Evolutionary conservation across 2,329 filamentous ascomycete genomes (phyloP), one percentile per base, ranked within the genome.

Genomic region (Pseudocercospora macadamiae): DNA sequence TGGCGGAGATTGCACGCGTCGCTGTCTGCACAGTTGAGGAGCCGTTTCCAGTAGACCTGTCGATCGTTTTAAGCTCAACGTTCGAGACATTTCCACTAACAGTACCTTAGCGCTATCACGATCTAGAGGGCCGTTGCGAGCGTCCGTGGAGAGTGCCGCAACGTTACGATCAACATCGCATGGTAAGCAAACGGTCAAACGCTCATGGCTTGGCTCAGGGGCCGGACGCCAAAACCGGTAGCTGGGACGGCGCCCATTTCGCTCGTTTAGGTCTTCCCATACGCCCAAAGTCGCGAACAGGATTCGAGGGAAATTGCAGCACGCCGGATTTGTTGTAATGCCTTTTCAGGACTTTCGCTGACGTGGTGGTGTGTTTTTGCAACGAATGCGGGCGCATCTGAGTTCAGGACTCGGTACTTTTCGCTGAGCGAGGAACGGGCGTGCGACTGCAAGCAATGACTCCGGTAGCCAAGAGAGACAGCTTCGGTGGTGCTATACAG

Each of bases 1-100:
- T 51, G 28, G 48, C 48, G 48, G 48, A 51, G 19, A 51, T 51
- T 51, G 48, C 48, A 51, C 25, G 48, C 37, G 19, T 19, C 42
- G 21, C 23, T 23, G 8, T 3, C 23, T 47, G 42, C 42, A 47
- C 42, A 47, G 42, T 47, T 47, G 42, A 47, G 42, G 42, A 47
- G 42, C 42, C 42, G 42, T 47, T 47, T 12, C 14, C 26, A 34
- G 26, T 51, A 6, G 47, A 51, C 21, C 32, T 37, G 49, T 39
- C 30, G 32, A 47, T 47, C 32, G 28, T 19, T 42, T 42, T 53
- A 53, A 53, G 49, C 49, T 53, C 49, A 53, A 18, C 26, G 32
- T 53, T 53, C 36, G 39, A 37, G 49, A 53, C 21, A 53, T 28
- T 9, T 47, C 42, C 42, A 5, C n/a, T 23, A 45, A 45, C 42